These are phyloP conservation scores for Fusarium sp. DNA, from an alignment of 2,329 filamentous ascomycete genomes.

Conservation along the genomic window DNA sequence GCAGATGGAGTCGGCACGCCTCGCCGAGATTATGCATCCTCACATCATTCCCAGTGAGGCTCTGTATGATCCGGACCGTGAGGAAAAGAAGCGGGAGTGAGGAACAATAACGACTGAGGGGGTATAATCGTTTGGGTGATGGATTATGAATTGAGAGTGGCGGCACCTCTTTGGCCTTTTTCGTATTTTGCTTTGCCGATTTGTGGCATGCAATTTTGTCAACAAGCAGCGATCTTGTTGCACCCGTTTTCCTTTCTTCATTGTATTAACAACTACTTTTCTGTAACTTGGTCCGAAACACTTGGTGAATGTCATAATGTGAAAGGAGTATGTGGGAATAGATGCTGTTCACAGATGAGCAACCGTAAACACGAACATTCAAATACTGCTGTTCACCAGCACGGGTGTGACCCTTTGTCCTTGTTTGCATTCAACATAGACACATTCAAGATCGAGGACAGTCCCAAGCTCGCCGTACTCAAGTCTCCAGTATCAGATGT, in stretches of 20 bases:
- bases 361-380: neutral
- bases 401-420: neutral
- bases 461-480: rapidly evolving
- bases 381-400: rapidly evolving
- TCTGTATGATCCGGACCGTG: neutral
- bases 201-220: neutral
- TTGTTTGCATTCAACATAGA: neutral
- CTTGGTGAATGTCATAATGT: too few species aligned
- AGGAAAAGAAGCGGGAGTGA: neutral
- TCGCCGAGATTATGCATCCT: rapidly evolving
- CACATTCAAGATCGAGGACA: rapidly evolving
- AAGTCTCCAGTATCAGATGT: neutral
- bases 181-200: neutral
- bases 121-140: too few species aligned
- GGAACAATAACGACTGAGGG: too few species aligned
- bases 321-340: rapidly evolving
- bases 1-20: neutral
- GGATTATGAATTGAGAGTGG: neutral
- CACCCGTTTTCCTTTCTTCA: neutral
- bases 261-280: neutral
- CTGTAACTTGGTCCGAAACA: neutral
- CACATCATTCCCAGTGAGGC: rapidly evolving
- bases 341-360: neutral
- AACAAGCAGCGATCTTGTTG: neutral
- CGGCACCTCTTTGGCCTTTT: neutral